Evolutionary conservation across 2,329 filamentous ascomycete genomes (phyloP).

Genomic region (Apiospora kogelbergensis): DNA sequence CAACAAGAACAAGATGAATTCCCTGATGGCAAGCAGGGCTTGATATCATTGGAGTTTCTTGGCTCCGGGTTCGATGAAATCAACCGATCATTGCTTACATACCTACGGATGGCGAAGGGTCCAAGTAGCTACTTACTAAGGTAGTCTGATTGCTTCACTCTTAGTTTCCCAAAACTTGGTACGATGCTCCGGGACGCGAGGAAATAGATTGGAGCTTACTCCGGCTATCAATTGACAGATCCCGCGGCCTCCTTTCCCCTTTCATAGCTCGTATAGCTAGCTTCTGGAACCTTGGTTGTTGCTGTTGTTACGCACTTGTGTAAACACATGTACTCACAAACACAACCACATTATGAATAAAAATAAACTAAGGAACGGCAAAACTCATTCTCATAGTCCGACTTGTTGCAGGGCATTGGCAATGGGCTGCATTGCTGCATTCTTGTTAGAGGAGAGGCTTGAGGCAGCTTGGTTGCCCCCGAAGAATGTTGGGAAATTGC

Average conservation of each 20-base stretch:
- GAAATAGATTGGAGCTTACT: not conserved
- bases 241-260: not conserved
- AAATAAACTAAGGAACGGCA: not conserved
- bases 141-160: not conserved
- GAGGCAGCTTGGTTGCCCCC: not conserved
- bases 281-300: not conserved
- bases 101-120: not conserved
- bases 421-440: not conserved
- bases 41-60: not conserved
- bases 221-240: not conserved
- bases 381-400: not conserved
- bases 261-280: not conserved
- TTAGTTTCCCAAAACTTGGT: not conserved
- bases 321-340: no score
- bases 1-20: not conserved
- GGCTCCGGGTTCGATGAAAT: not conserved
- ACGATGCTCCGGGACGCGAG: not conserved
- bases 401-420: not conserved
- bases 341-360: not conserved
- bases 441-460: not conserved
- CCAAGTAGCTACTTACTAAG: not conserved
- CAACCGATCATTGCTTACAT: not conserved
- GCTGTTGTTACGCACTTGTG: not conserved
- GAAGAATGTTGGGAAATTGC: slow-evolving; percentile 11
- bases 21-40: not conserved